Conservation (phyloP, 805 yeast genomes). For the Nakazawaea holstii region DNA sequence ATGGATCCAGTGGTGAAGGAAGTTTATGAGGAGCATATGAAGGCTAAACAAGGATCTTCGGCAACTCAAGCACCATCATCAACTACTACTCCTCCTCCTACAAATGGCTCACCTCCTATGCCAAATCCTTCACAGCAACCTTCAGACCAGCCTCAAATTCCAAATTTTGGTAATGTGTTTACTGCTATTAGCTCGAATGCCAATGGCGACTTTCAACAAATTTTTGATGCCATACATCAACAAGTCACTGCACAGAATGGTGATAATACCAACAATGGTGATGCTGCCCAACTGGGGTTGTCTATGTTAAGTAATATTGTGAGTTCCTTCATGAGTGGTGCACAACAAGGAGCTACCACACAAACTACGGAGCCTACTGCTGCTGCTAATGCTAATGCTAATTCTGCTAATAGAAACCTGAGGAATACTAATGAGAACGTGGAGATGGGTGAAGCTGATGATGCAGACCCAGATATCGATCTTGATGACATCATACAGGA, state of each 20-base stretch:
- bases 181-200: not conserved
- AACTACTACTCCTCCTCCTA: too few relatives aligned
- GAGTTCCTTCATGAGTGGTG: not conserved
- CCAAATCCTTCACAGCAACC: not conserved
- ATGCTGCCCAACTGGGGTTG: not conserved
- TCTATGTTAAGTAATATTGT: not conserved
- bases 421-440: not conserved
- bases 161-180: not conserved
- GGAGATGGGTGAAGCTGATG: not conserved
- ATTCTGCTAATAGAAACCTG: not conserved
- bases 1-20: slow-evolving; percentile 8
- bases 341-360: not conserved
- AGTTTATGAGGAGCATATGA: not conserved
- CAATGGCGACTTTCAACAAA: not conserved
- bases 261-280: not conserved
- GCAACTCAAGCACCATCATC: too few relatives aligned
- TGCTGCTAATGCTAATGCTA: not conserved
- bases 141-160: not conserved
- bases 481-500: slow-evolving; percentile 5
- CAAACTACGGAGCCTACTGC: not conserved
- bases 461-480: slow-evolving; percentile 6
- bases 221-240: not conserved
- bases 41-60: too few relatives aligned
- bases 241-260: not conserved
- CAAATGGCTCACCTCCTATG: too few relatives aligned